Conservation (phyloP, 768 basidiomycete species). For the Podaxis sp. region DNA sequence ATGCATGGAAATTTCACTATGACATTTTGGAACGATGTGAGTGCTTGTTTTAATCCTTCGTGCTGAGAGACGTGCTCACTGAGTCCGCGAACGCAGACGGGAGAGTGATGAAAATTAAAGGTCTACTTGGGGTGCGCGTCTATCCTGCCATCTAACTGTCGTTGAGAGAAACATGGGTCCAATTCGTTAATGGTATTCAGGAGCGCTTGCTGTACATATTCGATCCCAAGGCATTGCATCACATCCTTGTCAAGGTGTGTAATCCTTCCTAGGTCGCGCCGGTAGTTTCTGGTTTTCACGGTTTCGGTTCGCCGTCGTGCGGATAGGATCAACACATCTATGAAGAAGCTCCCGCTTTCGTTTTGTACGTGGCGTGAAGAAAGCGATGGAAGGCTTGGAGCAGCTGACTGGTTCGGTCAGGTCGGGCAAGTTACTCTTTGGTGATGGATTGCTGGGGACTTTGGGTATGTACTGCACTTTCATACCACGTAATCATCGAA, state of each 20-base stretch:
- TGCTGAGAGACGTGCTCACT: neutral
- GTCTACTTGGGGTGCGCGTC: slow-evolving; percentile 34
- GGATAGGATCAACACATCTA: slow-evolving; percentile 31
- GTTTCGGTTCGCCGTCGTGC: neutral
- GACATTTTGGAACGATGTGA: slow-evolving; percentile 33
- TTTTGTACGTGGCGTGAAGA: slow-evolving; percentile 21
- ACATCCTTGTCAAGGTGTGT: slow-evolving; percentile 42
- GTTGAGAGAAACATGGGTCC: neutral
- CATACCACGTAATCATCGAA: neutral
- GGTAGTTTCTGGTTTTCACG: neutral
- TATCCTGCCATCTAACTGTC: neutral
- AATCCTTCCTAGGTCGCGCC: neutral
- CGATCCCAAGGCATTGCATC: slow-evolving; percentile 46
- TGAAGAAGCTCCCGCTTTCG: slow-evolving; percentile 27
- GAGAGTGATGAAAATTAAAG: slow-evolving; percentile 33
- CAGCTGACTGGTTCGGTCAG: slow-evolving; percentile 4
- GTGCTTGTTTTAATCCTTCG: neutral
- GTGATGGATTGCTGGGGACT: slow-evolving; percentile 28
- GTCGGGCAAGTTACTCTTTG: slow-evolving; percentile 23
- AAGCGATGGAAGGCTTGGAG: neutral
- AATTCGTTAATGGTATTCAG: slow-evolving; percentile 14
- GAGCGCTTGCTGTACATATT: slow-evolving; percentile 37
- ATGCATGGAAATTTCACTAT: slow-evolving; percentile 38
- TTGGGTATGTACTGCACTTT: slow-evolving; percentile 20
- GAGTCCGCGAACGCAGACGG: slow-evolving; percentile 25